Conservation (phyloP, 305 asterid species). For the Fraxinus platypoda region DNA sequence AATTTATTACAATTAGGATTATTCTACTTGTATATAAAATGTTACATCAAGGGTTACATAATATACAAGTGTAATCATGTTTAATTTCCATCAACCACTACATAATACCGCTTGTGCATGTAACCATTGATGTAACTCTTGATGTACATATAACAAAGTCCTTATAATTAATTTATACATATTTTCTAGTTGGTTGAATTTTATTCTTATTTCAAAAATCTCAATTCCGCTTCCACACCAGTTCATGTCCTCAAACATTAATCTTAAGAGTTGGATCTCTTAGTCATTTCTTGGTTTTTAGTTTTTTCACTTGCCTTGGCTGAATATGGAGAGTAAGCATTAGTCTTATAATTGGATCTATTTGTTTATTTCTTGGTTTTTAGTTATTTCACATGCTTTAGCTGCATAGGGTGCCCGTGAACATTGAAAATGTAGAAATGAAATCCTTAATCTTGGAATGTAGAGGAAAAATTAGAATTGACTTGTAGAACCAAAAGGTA, state of each 20-base stretch:
- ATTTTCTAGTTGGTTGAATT: background rate
- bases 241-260: background rate
- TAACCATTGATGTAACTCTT: too few relatives aligned
- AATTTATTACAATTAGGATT: too few relatives aligned
- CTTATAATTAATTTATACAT: too few relatives aligned
- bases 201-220: background rate
- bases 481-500: background rate
- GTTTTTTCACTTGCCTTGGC: background rate
- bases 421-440: background rate
- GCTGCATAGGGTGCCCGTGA: background rate
- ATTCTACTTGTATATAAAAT: too few relatives aligned
- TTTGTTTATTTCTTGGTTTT: background rate
- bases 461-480: background rate
- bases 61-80: too few relatives aligned
- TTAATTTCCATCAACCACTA: too few relatives aligned
- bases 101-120: too few relatives aligned
- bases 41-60: too few relatives aligned
- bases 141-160: too few relatives aligned
- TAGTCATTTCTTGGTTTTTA: background rate
- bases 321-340: background rate
- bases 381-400: background rate
- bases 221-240: background rate
- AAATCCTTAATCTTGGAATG: background rate
- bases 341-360: background rate
- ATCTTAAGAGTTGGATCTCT: background rate